phyloP scores from a whole-genome alignment of 148 eudicot species.

The Persicaria tinctoria region DNA sequence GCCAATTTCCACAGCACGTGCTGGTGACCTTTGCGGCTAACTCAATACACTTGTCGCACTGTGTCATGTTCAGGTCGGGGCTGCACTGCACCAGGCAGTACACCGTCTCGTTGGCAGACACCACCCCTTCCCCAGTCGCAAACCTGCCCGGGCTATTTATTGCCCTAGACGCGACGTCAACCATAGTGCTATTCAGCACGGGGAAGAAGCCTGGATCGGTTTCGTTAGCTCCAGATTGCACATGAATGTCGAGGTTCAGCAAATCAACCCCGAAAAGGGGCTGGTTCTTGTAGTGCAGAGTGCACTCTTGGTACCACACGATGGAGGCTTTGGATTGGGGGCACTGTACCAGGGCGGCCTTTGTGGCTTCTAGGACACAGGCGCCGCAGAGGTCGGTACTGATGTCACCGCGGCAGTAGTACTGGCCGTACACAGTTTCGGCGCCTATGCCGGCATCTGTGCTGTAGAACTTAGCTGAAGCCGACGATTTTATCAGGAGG shows the following conservation, averaged over 20 bases:
- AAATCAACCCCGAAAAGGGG: neutral
- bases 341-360: neutral
- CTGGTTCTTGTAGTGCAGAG: neutral
- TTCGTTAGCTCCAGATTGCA: neutral
- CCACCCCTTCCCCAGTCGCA: neutral
- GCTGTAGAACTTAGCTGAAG: neutral
- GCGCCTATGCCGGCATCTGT: neutral
- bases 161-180: neutral
- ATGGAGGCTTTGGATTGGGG: neutral
- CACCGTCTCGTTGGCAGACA: neutral
- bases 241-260: neutral
- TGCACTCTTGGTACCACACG: neutral
- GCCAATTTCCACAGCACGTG: neutral
- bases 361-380: neutral
- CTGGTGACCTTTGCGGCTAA: neutral
- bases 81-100: neutral
- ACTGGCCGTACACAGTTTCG: neutral
- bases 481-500: neutral
- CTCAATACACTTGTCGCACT: neutral
- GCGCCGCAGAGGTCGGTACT: neutral
- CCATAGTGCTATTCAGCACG: neutral
- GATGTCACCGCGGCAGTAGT: neutral
- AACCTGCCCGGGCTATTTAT: neutral
- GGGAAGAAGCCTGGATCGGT: neutral
- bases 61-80: neutral